phyloP scores from a whole-genome alignment of 208 protist species.

The Leishmania lainsoni region DNA sequence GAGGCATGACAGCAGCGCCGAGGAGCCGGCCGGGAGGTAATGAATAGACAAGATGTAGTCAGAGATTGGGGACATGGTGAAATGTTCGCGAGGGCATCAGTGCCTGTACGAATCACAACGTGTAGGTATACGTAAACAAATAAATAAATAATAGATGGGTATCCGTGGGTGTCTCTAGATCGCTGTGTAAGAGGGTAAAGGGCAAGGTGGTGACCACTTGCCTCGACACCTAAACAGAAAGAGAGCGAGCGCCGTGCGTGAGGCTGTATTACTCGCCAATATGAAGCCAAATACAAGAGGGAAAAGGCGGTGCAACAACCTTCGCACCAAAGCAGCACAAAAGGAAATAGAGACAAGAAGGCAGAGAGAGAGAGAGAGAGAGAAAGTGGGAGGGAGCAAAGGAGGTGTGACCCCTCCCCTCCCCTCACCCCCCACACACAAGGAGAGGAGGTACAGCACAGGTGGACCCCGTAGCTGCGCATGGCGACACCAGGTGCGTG shows the following conservation, averaged over 20 bases:
- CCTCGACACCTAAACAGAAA: neutral
- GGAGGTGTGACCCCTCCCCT: too few species aligned
- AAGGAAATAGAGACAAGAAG: neutral
- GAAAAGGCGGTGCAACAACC: neutral
- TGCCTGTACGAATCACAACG: neutral
- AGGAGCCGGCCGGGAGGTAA: slow-evolving; percentile 7
- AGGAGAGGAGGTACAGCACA: neutral
- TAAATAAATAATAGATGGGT: neutral
- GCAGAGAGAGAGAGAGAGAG: neutral
- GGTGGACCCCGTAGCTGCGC: neutral
- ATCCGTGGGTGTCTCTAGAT: neutral
- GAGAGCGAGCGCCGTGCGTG: neutral
- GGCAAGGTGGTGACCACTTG: neutral
- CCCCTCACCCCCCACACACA: too few species aligned
- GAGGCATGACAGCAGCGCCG: slow-evolving; percentile 6
- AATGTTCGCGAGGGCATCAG: neutral
- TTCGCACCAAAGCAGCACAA: neutral
- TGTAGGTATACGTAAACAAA: neutral
- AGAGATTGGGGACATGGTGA: slow-evolving; percentile 5
- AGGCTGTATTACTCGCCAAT: neutral
- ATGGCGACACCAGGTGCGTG: neutral
- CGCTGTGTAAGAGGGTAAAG: neutral
- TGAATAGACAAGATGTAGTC: slow-evolving; percentile 34
- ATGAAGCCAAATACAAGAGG: neutral
- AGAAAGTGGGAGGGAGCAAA: too few species aligned